These are phyloP conservation scores for Aschersonia sp. DNA, from an alignment of 2,329 filamentous ascomycete genomes.

Conservation along the genomic window DNA sequence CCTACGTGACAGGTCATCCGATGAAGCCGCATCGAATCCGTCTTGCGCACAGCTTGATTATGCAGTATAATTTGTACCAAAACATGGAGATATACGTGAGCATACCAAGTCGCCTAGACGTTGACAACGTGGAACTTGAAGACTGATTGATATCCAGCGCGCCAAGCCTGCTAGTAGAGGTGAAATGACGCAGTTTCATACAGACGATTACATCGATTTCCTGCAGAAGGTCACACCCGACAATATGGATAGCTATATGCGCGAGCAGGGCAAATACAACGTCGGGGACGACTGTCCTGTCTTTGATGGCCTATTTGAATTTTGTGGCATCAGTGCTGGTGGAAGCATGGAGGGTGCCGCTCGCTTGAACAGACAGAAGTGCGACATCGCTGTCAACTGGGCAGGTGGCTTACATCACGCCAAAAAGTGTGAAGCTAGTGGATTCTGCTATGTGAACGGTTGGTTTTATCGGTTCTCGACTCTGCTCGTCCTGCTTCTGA, in stretches of 20 bases:
- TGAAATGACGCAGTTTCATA: conserved; percentile 90
- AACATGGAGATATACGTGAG: conserved; percentile 93
- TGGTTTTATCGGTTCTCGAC: conserved; percentile 18
- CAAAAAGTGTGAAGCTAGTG: conserved; percentile 90
- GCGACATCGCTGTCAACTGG: conserved; percentile 97
- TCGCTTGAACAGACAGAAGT: conserved; percentile 78
- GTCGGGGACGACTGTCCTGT: conserved; percentile 95
- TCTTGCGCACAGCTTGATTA: conserved; percentile 86
- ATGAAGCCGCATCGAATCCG: conserved; percentile 98
- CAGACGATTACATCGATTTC: conserved; percentile 90
- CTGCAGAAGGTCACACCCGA: conserved; percentile 91
- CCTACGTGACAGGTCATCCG: conserved; percentile 89
- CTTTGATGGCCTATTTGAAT: conserved; percentile 95
- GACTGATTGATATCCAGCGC: conserved; percentile 31
- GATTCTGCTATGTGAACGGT: conserved; percentile 98
- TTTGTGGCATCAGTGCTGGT: conserved; percentile 87
- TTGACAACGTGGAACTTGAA: neutral
- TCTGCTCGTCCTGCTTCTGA: neutral
- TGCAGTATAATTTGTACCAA: conserved; percentile 91
- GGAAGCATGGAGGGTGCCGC: conserved; percentile 89
- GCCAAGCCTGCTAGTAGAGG: conserved; percentile 77
- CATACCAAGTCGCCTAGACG: conserved; percentile 3
- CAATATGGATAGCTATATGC: conserved; percentile 89
- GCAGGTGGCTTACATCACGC: conserved; percentile 93
- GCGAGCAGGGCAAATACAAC: conserved; percentile 88